phyloP scores from a whole-genome alignment of 2,329 filamentous ascomycete species.

The Neofusicoccum parvum region DNA sequence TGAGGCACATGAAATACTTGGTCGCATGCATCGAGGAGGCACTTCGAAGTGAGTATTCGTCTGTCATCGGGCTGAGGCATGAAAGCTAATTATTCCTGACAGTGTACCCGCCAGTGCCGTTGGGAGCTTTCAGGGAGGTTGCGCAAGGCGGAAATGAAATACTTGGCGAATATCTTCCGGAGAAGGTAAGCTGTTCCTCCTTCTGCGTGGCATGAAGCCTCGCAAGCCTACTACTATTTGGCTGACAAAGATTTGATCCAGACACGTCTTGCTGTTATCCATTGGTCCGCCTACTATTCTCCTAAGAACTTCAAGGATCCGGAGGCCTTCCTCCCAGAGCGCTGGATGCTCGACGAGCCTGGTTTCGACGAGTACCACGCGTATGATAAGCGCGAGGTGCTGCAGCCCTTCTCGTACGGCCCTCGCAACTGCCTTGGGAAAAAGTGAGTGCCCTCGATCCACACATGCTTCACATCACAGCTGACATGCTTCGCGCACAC shows the following conservation, averaged over 20 bases:
- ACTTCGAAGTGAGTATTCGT: slow-evolving; percentile 32
- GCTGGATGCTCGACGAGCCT: slow-evolving; percentile 40
- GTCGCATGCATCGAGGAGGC: slow-evolving; percentile 41
- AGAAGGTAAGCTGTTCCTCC: slow-evolving; percentile 22
- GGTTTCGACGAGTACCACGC: slow-evolving; percentile 30
- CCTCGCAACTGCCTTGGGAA: slow-evolving; percentile 42
- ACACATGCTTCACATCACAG: background rate
- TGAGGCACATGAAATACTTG: background rate
- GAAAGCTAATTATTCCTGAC: background rate
- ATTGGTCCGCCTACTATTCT: slow-evolving; percentile 19
- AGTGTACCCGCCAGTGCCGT: slow-evolving; percentile 45
- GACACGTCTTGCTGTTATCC: slow-evolving; percentile 28
- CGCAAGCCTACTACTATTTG: too few relatives aligned
- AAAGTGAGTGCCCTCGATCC: slow-evolving; percentile 32
- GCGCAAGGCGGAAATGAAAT: slow-evolving; percentile 41
- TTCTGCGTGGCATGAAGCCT: too few relatives aligned
- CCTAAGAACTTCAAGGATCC: slow-evolving; percentile 39
- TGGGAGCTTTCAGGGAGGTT: slow-evolving; percentile 35
- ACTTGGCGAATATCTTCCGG: slow-evolving; percentile 40
- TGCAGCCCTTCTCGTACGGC: slow-evolving; percentile 50
- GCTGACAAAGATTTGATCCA: slow-evolving; percentile 6
- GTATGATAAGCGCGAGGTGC: slow-evolving; percentile 35
- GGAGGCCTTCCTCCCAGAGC: slow-evolving; percentile 42
- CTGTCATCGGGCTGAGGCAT: slow-evolving; percentile 48
- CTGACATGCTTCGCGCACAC: background rate